These are phyloP conservation scores for Atractiella rhizophila DNA, from an alignment of 768 basidiomycete genomes.

Conservation along the genomic window DNA sequence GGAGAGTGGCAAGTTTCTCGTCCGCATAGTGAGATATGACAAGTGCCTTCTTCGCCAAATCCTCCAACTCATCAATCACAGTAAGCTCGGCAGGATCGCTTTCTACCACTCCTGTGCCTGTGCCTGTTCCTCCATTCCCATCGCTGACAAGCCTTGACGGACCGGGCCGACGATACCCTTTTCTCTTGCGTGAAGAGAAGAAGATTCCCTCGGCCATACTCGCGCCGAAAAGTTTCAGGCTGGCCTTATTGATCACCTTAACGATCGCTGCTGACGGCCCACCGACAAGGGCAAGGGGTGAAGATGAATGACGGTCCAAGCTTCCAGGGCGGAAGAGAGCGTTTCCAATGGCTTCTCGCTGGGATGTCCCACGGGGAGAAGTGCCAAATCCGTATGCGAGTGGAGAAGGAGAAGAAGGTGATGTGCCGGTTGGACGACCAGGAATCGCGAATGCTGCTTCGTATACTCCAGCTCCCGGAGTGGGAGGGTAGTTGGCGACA, in stretches of 20 bases:
- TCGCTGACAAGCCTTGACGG: slow-evolving; percentile 4
- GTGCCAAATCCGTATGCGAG: slow-evolving; percentile 14
- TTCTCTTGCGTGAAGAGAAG: slow-evolving; percentile 27
- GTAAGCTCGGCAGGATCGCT: slow-evolving; percentile 12
- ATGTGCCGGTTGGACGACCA: background rate
- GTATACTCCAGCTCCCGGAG: slow-evolving; percentile 14
- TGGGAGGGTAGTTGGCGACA: slow-evolving; percentile 17
- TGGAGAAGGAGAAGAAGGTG: slow-evolving; percentile 15
- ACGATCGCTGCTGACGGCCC: slow-evolving; percentile 20
- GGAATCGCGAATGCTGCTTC: background rate
- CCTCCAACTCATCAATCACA: slow-evolving; percentile 36
- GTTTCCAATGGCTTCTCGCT: background rate
- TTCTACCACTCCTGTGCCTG: slow-evolving; percentile 14
- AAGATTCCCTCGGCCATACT: slow-evolving; percentile 16
- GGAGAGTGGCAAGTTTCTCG: slow-evolving; percentile 58
- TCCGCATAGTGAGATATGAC: slow-evolving; percentile 85
- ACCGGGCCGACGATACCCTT: slow-evolving; percentile 10
- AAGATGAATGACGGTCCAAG: too few relatives aligned
- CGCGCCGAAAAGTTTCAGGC: slow-evolving; percentile 23
- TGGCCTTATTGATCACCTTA: slow-evolving; percentile 22
- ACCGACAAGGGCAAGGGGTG: slow-evolving; percentile 18
- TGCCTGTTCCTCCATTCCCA: slow-evolving; percentile 8
- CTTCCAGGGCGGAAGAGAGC: slow-evolving; percentile 15
- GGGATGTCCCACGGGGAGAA: slow-evolving; percentile 10
- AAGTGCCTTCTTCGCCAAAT: slow-evolving; percentile 84